Base-by-base conservation (phyloP, 441 rosid species). In the Pelargonium citronellum region DNA sequence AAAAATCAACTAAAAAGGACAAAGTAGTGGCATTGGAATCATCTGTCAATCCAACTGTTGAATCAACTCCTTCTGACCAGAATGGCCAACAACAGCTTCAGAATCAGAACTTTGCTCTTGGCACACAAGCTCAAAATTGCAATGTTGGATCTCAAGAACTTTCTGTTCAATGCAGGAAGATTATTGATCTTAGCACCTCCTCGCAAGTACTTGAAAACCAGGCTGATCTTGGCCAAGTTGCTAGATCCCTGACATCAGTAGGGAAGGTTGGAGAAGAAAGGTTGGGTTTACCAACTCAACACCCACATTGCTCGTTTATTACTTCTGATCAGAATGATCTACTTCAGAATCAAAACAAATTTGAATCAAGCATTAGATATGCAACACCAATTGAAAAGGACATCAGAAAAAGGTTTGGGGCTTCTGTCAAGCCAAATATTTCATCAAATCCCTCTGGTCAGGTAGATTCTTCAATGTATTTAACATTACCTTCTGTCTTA, bases 381-480 rank as follows among this genome's bases (percentile, higher is more conserved):
- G 55, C 55, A 47, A 47, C 55, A 47, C 55, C 55, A 47, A 69
- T 74, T 5, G 55, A 47, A 47, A 47, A n/a, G 13, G 55, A 47
- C 55, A 47, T 12, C 43, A 39, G 43, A 39, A 47, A 47, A 75
- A 78, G 58, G 70, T 69, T 62, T 43, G 82, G 73, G 57, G 76
- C 78, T 58, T 53, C 78, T 41, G 24, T 51, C 7, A 77, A 71
- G 41, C 81, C 75, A 57, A 73, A 22, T 10, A 80, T 77, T 67
- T n/a, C 77, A 57, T 69, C 74, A 1, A 72, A 73, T 65, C 34
- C 83, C 65, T 78, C 66, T 5, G 13, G 20, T 44, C 84, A 70
- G 71, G 73, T 41, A 44, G 75, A 83, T 74, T 74, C 86, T 47
- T 75, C 91, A 19, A 78, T 81, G 84, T 77, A 78, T 71, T 66